Conservation (phyloP, 495 filamentous ascomycete species). For the Talaromyces borbonicus region DNA sequence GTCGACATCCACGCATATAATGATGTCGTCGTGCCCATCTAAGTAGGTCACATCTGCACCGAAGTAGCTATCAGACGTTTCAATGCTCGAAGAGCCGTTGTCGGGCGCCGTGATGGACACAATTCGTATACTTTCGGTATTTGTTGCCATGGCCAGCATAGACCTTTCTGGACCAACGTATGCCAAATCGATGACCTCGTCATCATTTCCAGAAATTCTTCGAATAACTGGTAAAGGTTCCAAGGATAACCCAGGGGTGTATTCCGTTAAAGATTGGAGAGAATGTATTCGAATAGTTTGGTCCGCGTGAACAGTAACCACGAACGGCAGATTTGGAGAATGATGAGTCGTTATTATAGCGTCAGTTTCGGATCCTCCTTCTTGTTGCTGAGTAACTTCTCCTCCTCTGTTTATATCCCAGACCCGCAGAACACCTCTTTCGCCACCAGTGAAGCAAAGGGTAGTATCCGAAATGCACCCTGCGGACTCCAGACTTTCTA, state of each 20-base stretch:
- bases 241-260: conserved; percentile 27
- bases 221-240: conserved; percentile 45
- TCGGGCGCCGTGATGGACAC: conserved; percentile 49
- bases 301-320: conserved; percentile 80
- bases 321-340: conserved; percentile 46
- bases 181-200: conserved; percentile 89
- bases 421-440: conserved; percentile 68
- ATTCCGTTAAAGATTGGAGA: conserved; percentile 26
- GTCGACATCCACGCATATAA: conserved; percentile 89
- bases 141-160: conserved; percentile 83
- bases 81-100: conserved; percentile 21
- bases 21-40: conserved; percentile 86
- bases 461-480: conserved; percentile 64
- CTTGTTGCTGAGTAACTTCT: conserved; percentile 68
- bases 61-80: conserved; percentile 49
- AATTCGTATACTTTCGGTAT: conserved; percentile 85
- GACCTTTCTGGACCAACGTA: conserved; percentile 73
- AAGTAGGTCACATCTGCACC: conserved; percentile 79
- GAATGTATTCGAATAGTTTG: conserved; percentile 76
- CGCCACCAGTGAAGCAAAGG: conserved; percentile 76
- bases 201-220: conserved; percentile 89
- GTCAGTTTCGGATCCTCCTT: conserved; percentile 58
- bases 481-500: conserved; percentile 76
- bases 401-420: conserved; percentile 69
- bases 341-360: conserved; percentile 64